A percentile compares a stretch with the other conserved stretches of the same genome.
Evolutionary conservation across 1,284 basidiomycete species (phyloP).

Genomic region (Inonotus hispidus): DNA sequence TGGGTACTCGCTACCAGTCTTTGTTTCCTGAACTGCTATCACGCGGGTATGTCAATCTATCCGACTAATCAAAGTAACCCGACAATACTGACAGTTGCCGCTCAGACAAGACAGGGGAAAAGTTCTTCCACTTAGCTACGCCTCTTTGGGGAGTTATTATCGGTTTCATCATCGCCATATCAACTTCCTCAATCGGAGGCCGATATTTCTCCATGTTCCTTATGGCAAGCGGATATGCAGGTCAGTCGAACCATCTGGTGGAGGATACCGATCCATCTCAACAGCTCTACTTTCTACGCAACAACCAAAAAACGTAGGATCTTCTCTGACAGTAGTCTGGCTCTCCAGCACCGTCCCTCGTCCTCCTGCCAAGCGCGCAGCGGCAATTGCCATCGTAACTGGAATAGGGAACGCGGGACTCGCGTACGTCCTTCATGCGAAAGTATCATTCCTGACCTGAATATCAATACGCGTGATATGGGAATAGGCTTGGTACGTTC

Average conservation of each 20-base stretch:
- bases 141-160: constrained; percentile 59
- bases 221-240: constrained; percentile 36
- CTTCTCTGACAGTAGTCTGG: constrained; percentile 58
- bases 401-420: constrained; percentile 37
- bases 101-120: constrained; percentile 54
- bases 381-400: constrained; percentile 40
- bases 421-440: not conserved
- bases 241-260: not conserved
- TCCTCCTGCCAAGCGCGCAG: constrained; percentile 54
- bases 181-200: constrained; percentile 46
- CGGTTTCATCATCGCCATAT: constrained; percentile 57
- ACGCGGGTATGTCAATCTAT: constrained; percentile 44
- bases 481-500: constrained; percentile 32
- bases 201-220: constrained; percentile 64
- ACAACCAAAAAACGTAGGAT: constrained; percentile 23
- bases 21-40: constrained; percentile 57
- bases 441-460: too few relatives aligned
- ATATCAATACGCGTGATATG: too few relatives aligned
- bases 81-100: not conserved
- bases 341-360: constrained; percentile 56
- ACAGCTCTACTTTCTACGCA: not conserved
- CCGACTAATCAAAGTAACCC: not conserved
- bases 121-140: constrained; percentile 60
- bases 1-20: constrained; percentile 55
- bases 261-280: too few relatives aligned